Percentiles rank a stretch among this genome's conserved stretches.
These are phyloP conservation scores for Hanseniaspora taiwanica DNA, from an alignment of 805 yeast genomes.

Conservation along the genomic window DNA sequence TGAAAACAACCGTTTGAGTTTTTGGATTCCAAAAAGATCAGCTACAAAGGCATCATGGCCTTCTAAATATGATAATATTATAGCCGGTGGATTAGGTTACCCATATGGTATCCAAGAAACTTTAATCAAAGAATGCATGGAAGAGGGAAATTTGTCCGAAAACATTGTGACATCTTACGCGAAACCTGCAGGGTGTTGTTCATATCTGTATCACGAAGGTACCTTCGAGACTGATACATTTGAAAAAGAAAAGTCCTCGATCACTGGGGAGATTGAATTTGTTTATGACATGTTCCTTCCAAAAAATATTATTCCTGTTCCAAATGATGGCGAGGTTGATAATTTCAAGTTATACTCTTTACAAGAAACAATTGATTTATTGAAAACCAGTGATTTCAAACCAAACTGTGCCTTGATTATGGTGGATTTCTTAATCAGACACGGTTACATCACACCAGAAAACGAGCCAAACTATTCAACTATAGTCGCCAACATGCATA, in stretches of 20 bases:
- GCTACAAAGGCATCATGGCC: constrained; percentile 77
- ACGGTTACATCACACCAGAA: constrained; percentile 55
- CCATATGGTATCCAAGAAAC: constrained; percentile 70
- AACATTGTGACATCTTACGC: constrained; percentile 35
- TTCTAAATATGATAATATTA: constrained; percentile 79
- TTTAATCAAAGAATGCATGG: constrained; percentile 70
- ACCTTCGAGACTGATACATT: constrained; percentile 15
- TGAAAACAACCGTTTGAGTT: constrained; percentile 29
- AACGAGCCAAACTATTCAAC: constrained; percentile 55
- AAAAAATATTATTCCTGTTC: constrained; percentile 35
- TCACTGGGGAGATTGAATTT: constrained; percentile 84
- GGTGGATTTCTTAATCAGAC: constrained; percentile 78
- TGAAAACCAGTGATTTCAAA: constrained; percentile 56
- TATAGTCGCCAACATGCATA: constrained; percentile 47
- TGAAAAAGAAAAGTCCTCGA: constrained; percentile 36
- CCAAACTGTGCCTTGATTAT: constrained; percentile 77
- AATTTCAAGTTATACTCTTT: constrained; percentile 53
- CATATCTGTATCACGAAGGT: constrained; percentile 41
- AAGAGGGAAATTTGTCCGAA: constrained; percentile 72
- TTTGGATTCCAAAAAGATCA: constrained; percentile 84
- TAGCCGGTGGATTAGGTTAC: constrained; percentile 88
- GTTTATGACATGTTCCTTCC: constrained; percentile 57
- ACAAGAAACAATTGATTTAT: constrained; percentile 38
- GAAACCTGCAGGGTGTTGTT: constrained; percentile 47
- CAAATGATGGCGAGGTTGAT: constrained; percentile 67